These are phyloP conservation scores for Citrullus colocynthis DNA, from an alignment of 306 rosid species.

Conservation along the genomic window DNA sequence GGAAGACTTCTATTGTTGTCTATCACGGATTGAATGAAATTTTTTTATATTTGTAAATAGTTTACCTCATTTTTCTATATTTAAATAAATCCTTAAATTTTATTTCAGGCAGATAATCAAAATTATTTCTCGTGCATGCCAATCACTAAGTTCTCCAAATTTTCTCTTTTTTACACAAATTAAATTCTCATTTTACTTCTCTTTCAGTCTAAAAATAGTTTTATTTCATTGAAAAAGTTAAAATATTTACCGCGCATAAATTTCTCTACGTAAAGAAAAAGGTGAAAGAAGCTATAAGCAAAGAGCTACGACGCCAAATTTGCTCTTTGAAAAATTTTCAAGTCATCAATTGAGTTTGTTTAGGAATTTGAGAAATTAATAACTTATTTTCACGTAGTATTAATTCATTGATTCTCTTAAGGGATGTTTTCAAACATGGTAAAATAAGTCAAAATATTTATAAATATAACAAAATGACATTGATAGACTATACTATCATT, in stretches of 20 bases:
- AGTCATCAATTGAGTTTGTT: neutral
- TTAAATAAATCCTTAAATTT: no score
- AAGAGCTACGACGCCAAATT: neutral
- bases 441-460: no score
- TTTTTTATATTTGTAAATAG: no score
- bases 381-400: neutral
- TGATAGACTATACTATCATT: no score
- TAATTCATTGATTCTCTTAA: neutral
- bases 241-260: neutral
- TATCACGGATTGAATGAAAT: no score
- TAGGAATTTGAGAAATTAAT: neutral
- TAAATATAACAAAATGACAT: no score
- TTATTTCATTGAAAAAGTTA: neutral
- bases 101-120: neutral
- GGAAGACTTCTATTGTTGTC: no score
- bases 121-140: neutral
- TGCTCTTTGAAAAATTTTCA: neutral
- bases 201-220: neutral
- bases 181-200: neutral
- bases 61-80: no score
- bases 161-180: neutral
- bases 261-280: neutral
- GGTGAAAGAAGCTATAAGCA: neutral
- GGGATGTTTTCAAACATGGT: no score
- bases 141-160: neutral